Conservation (phyloP, 345 rosid genomes). For the Brassica incana region DNA sequence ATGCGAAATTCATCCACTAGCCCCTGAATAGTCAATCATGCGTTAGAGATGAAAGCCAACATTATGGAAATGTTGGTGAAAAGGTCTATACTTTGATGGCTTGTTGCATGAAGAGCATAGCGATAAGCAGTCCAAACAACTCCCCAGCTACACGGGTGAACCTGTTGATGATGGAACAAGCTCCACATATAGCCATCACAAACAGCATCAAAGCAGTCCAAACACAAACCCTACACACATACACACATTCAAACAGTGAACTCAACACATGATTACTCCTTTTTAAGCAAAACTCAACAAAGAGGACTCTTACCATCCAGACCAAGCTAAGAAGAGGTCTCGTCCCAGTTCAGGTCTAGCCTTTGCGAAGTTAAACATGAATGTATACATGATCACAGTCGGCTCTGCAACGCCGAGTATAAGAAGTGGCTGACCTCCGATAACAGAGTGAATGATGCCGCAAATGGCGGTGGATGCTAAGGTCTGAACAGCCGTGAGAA, state of each 20-base stretch:
- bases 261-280: background rate
- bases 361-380: conserved; percentile 95
- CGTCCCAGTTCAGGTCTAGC: conserved; percentile 81
- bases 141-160: conserved; percentile 96
- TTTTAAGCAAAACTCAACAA: background rate
- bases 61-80: background rate
- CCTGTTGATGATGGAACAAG: conserved; percentile 93
- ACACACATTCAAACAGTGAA: background rate
- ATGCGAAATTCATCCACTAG: conserved; percentile 83
- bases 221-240: conserved; percentile 72
- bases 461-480: conserved; percentile 87
- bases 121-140: conserved; percentile 91
- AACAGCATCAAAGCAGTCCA: conserved; percentile 89
- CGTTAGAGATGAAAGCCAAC: conserved; percentile 14
- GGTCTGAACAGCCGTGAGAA: conserved; percentile 95
- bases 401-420: conserved; percentile 99
- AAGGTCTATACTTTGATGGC: conserved; percentile 66
- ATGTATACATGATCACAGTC: conserved; percentile 93
- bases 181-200: conserved; percentile 81
- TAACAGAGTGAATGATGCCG: conserved; percentile 84
- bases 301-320: conserved; percentile 65
- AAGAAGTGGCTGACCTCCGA: conserved; percentile 97
- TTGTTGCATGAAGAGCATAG: conserved; percentile 98
- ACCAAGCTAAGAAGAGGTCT: conserved; percentile 83
- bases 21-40: conserved; percentile 53